Evolutionary conservation across 495 filamentous ascomycete species (phyloP).

Genomic region (Neurospora tetraspora): DNA sequence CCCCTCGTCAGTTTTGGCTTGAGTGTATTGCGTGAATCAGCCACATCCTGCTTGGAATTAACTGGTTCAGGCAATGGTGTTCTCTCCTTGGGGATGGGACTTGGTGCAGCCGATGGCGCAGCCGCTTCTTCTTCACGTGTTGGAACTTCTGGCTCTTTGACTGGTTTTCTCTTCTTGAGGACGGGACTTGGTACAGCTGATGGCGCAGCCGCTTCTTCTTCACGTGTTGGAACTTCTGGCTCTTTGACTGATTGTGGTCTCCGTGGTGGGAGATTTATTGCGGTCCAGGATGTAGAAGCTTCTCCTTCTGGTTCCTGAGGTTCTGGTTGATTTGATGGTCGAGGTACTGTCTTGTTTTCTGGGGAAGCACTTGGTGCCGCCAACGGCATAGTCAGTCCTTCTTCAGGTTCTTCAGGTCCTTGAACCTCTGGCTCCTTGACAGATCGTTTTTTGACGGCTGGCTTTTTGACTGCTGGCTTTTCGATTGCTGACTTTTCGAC

Average conservation of each 20-base stretch:
- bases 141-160: too few species aligned
- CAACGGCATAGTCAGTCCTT: neutral
- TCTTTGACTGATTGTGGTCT: neutral
- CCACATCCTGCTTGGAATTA: neutral
- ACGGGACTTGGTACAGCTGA: neutral
- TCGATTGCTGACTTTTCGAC: neutral
- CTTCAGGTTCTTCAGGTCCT: neutral
- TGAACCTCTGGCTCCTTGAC: neutral
- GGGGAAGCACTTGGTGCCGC: neutral
- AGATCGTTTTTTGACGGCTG: neutral
- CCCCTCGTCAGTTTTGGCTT: neutral
- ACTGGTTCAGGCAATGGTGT: neutral
- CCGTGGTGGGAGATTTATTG: neutral
- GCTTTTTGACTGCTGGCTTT: neutral
- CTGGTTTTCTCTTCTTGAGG: neutral
- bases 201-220: neutral
- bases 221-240: neutral
- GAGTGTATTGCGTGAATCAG: neutral
- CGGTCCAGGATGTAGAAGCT: neutral
- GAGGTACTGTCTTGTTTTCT: neutral
- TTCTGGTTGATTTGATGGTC: neutral
- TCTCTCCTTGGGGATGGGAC: neutral
- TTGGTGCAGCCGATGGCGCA: neutral
- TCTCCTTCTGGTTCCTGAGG: neutral
- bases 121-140: neutral